A percentile compares a stretch with the other conserved stretches of the same genome.
Evolutionary conservation across 306 rosid species (phyloP).

Genomic region (Sesbania bispinosa): DNA sequence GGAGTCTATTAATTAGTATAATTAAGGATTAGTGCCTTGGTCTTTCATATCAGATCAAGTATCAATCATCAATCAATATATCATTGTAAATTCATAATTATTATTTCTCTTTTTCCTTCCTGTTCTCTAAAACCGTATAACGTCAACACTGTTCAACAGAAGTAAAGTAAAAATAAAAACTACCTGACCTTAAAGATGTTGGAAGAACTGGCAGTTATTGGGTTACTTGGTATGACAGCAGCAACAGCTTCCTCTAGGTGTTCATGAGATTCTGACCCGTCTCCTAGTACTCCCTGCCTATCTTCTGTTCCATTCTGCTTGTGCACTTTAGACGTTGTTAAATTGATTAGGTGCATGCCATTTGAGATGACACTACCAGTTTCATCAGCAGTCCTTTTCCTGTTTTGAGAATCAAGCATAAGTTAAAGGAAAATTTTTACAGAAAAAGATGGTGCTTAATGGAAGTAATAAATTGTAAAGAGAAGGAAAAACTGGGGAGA

Average conservation of each 20-base stretch:
- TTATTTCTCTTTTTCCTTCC: too few relatives aligned
- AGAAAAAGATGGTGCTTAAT: neutral
- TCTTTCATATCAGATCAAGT: too few relatives aligned
- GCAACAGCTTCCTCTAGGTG: conserved; percentile 30
- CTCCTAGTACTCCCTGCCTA: conserved; percentile 21
- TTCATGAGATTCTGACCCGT: conserved; percentile 30
- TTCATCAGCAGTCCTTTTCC: conserved; percentile 62
- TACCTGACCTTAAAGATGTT: conserved; percentile 40
- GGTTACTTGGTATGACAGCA: conserved; percentile 24
- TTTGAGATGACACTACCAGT: conserved; percentile 32
- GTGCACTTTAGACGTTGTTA: conserved; percentile 32
- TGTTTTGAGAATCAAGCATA: conserved; percentile 29
- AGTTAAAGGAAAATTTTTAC: neutral
- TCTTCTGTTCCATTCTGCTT: conserved; percentile 33
- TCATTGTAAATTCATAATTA: too few relatives aligned
- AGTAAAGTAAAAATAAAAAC: neutral
- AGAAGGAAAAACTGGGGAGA: neutral
- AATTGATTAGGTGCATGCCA: conserved; percentile 42
- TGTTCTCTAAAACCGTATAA: too few relatives aligned
- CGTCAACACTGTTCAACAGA: neutral
- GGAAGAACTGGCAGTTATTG: conserved; percentile 33
- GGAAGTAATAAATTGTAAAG: neutral
- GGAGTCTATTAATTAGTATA: too few relatives aligned
- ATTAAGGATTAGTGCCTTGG: too few relatives aligned
- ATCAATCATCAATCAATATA: too few relatives aligned